These are phyloP conservation scores for Phoma sp. DNA, from an alignment of 2,329 filamentous ascomycete genomes.

Conservation along the genomic window DNA sequence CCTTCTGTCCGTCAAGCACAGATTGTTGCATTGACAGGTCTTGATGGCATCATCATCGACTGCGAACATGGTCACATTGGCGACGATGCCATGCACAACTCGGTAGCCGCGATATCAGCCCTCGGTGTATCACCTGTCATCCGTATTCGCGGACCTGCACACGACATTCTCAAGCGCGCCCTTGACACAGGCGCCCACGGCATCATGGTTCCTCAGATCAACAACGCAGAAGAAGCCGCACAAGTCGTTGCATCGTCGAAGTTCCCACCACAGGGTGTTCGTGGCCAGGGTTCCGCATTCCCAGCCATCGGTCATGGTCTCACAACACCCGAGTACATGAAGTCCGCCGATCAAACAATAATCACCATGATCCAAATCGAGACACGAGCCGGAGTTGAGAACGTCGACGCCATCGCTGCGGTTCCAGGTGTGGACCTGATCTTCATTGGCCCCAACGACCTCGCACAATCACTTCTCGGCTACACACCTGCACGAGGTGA, in stretches of 20 bases:
- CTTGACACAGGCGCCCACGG: constrained; percentile 66
- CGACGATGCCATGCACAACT: constrained; percentile 65
- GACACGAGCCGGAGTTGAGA: constrained; percentile 67
- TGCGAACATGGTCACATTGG: constrained; percentile 65
- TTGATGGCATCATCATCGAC: constrained; percentile 72
- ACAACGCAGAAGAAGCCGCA: constrained; percentile 56
- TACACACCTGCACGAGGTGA: constrained; percentile 63
- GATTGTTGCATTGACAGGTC: constrained; percentile 66
- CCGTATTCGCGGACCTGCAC: constrained; percentile 58
- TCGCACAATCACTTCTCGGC: constrained; percentile 64
- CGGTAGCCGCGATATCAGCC: constrained; percentile 63
- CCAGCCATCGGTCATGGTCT: constrained; percentile 56
- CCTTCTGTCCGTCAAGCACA: constrained; percentile 59
- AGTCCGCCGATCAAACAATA: constrained; percentile 64
- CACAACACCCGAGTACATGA: constrained; percentile 63
- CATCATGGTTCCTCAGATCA: constrained; percentile 64
- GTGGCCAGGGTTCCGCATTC: constrained; percentile 66
- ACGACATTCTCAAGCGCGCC: constrained; percentile 62
- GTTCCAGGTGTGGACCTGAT: constrained; percentile 68
- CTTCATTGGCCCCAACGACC: constrained; percentile 72
- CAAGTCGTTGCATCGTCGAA: constrained; percentile 60
- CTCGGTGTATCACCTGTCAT: constrained; percentile 64
- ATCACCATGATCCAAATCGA: constrained; percentile 74
- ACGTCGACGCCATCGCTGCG: constrained; percentile 68
- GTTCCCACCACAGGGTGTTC: constrained; percentile 63